phyloP scores from a whole-genome alignment of 805 yeast genomes.

The Cephaloascus fragrans region DNA sequence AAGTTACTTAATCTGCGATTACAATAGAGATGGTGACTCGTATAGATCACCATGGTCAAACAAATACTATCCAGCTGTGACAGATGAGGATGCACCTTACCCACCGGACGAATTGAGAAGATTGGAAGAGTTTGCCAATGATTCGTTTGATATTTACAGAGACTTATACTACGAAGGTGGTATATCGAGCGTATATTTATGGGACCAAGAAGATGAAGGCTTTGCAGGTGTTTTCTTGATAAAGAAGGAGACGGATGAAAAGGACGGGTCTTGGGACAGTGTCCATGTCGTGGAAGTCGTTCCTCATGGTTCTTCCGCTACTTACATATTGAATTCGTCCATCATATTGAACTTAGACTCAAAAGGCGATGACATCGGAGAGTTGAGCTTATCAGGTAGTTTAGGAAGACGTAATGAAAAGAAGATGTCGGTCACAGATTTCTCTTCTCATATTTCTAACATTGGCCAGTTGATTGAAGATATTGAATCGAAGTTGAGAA shows the following conservation, averaged over 20 bases:
- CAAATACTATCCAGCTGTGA: conserved; percentile 52
- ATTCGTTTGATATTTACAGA: conserved; percentile 84
- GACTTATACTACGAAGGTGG: conserved; percentile 97
- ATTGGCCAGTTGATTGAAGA: conserved; percentile 83
- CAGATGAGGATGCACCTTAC: conserved; percentile 59
- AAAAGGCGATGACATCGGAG: conserved; percentile 13
- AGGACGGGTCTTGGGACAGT: conserved; percentile 74
- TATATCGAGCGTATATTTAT: conserved; percentile 74
- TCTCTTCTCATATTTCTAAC: conserved; percentile 70
- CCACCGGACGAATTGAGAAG: conserved; percentile 62
- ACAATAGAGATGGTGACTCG: conserved; percentile 90
- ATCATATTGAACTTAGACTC: conserved; percentile 64
- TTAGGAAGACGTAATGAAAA: conserved; percentile 77
- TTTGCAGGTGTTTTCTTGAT: conserved; percentile 90
- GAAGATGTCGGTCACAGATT: conserved; percentile 34
- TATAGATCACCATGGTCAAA: conserved; percentile 89
- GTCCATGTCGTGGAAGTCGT: conserved; percentile 83
- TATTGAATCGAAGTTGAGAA: conserved; percentile 78
- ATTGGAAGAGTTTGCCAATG: conserved; percentile 75
- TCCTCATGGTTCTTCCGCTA: conserved; percentile 25
- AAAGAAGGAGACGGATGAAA: conserved; percentile 53
- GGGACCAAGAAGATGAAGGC: conserved; percentile 77
- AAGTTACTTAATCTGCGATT: conserved; percentile 78
- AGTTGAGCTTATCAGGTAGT: conserved; percentile 61
- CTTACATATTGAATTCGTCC: conserved; percentile 76